A percentile compares a stretch with the other conserved stretches of the same genome.
Evolutionary conservation across 345 rosid genomes (phyloP).

Genomic region (rapeseed (Brassica napus)): Da-Ae NC_063445.1:57824001-57824500

Average conservation of each 20-base stretch:
- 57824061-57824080: too few relatives aligned
- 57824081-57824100: too few relatives aligned
- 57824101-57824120: too few relatives aligned
- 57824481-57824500: not conserved
- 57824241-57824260: not conserved
- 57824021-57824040: not conserved
- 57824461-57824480: not conserved
- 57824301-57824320: constrained; percentile 73
- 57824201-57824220: not conserved
- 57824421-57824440: constrained; percentile 36
- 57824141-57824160: too few relatives aligned
- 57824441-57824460: constrained; percentile 9
- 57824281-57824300: constrained; percentile 91
- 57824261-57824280: constrained; percentile 53
- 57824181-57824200: too few relatives aligned
- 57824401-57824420: constrained; percentile 94
- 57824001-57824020: constrained; percentile 1
- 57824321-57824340: constrained; percentile 73
- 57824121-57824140: too few relatives aligned
- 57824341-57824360: constrained; percentile 87
- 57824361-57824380: constrained; percentile 71
- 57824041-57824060: too few relatives aligned
- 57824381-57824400: constrained; percentile 84
- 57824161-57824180: too few relatives aligned
- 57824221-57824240: not conserved